Evolutionary conservation across 1,284 basidiomycete genomes (phyloP), one percentile per base, ranked within the genome.

Genomic region (Pseudozyma sp.): DNA sequence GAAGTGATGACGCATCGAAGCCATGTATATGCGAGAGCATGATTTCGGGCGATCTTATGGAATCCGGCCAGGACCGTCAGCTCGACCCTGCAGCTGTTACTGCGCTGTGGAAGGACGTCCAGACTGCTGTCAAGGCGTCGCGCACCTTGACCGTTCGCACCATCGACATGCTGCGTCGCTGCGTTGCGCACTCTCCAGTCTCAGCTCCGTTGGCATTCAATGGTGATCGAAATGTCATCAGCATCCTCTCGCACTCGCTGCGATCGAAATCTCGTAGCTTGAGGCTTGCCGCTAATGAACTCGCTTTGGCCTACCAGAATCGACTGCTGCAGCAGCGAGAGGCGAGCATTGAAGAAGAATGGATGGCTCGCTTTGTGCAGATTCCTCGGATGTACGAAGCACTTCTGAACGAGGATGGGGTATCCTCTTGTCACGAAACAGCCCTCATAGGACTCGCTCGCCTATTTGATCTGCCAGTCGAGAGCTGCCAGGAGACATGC

Each of bases 401-500:
- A 18, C 19, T 74, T 2, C 59, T 78, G 5, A 42, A 40, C 3
- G 62, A 68, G 25, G 14, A 39, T 16, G 52, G 38, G 6, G 31
- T 25, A 34, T 58, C 63, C 12, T 55, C 40, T 14, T 52, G 34
- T 35, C 68, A 65, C 38, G 79, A 81, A 44, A 78, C 77, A 2
- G 69, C 77, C 0, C 51, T 79, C 14, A 58, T 81, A 25, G 63
- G 69, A 9, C 52, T 81, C 1, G 75, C 65, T 5, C 43, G 42
- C 4, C 67, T 81, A 18, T 77, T 50, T 11, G 64, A 53, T 8
- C 34, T 79, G 13, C 48, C 60, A 1, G 52, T 68, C 18, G 73
- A 81, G 40, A 56, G 56, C 44, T 69, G 77, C 7, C 79, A 70
- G 43, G 70, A 72, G 51, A 54, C 48, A 1, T 75, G 69, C 45